Conservation (phyloP, 345 rosid species). For the Brassica incana region DNA sequence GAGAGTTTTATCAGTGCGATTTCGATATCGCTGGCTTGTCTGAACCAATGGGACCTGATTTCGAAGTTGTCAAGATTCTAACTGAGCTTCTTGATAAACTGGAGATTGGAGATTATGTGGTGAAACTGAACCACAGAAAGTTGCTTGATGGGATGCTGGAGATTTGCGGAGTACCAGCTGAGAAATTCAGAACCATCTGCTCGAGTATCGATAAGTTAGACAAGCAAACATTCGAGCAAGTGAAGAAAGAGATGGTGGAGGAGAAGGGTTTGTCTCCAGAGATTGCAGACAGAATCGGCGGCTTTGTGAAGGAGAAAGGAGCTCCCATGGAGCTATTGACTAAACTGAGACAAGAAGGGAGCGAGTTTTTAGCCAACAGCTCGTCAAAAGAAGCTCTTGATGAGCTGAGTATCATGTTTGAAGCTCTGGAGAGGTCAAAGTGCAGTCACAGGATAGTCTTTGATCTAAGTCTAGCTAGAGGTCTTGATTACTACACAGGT, state of each 20-base stretch:
- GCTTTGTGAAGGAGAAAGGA: constrained; percentile 79
- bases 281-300: constrained; percentile 76
- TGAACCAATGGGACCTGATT: constrained; percentile 94
- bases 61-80: constrained; percentile 70
- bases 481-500: constrained; percentile 98
- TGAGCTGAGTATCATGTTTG: constrained; percentile 76
- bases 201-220: constrained; percentile 94
- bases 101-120: constrained; percentile 88
- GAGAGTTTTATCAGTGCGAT: constrained; percentile 98
- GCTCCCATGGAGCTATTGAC: constrained; percentile 59
- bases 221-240: constrained; percentile 83
- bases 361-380: constrained; percentile 55
- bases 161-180: constrained; percentile 91
- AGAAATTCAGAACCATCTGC: constrained; percentile 89
- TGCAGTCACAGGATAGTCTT: constrained; percentile 77
- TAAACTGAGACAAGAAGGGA: constrained; percentile 61
- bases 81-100: constrained; percentile 80
- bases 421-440: constrained; percentile 75
- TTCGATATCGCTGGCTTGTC: constrained; percentile 90
- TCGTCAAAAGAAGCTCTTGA: constrained; percentile 68
- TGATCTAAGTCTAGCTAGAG: constrained; percentile 97
- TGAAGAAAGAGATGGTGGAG: constrained; percentile 92
- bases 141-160: constrained; percentile 93
- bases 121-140: constrained; percentile 88
- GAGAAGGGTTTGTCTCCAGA: constrained; percentile 77